Evolutionary conservation across 176 grass and related monocot genomes (phyloP).

Genomic region (Tillandsia leiboldiana): DNA sequence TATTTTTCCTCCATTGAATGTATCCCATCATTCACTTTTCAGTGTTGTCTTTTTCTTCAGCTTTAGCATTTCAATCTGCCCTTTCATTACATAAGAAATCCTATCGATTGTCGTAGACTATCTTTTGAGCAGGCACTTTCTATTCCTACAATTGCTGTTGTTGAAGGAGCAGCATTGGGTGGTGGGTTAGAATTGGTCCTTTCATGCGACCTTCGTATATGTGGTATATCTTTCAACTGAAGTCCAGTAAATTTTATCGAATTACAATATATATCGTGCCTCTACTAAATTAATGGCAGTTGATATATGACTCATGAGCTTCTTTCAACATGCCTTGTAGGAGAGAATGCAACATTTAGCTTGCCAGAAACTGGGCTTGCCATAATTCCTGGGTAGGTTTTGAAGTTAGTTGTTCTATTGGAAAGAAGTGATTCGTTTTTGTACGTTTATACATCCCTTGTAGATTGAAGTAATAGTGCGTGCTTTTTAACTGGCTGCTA

Average conservation of each 20-base stretch:
- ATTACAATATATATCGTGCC: background rate
- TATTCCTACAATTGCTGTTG: conserved; percentile 71
- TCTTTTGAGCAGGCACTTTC: conserved; percentile 40
- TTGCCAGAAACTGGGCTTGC: conserved; percentile 89
- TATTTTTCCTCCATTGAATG: too few relatives aligned
- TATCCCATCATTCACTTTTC: too few relatives aligned
- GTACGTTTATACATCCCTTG: background rate
- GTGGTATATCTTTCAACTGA: conserved; percentile 33
- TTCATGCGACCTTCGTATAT: conserved; percentile 72
- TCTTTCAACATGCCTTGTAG: conserved; percentile 27
- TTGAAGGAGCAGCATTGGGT: conserved; percentile 77
- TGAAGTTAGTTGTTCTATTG: conserved; percentile 11
- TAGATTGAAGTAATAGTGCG: background rate
- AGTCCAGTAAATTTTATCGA: background rate
- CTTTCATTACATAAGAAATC: background rate
- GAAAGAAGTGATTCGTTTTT: conserved; percentile 7
- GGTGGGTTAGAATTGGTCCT: conserved; percentile 77
- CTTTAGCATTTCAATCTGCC: too few relatives aligned
- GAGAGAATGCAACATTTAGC: conserved; percentile 65
- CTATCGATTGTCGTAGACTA: background rate
- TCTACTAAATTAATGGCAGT: background rate
- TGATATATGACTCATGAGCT: background rate
- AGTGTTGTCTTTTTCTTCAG: too few relatives aligned
- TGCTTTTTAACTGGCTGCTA: too few relatives aligned
- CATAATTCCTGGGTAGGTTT: conserved; percentile 89